Percentiles rank a stretch among this genome's conserved stretches.
These are phyloP conservation scores for Kodamaea plutei DNA, from an alignment of 1,139 yeast genomes.

Conservation along the genomic window DNA sequence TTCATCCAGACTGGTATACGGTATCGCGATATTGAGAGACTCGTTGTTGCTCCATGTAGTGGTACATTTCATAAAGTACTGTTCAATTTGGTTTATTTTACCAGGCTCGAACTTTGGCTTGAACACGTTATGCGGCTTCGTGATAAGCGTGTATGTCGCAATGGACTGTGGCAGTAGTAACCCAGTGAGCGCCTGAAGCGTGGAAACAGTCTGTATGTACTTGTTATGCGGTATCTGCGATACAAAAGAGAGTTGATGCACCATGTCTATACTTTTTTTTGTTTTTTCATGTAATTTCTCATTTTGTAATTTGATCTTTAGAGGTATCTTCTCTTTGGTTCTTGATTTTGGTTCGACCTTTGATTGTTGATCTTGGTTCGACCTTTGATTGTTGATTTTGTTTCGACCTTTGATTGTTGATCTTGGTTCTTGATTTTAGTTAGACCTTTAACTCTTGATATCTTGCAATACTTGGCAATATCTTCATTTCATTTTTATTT, in stretches of 20 bases:
- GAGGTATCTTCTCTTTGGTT: too few species aligned
- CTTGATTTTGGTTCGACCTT: too few species aligned
- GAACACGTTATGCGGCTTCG: conserved; percentile 42
- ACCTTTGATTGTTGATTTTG: too few species aligned
- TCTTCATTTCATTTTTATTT: too few species aligned
- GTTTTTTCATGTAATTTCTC: too few species aligned
- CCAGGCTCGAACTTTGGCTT: conserved; percentile 49
- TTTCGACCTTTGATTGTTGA: too few species aligned
- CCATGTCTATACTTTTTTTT: conserved; percentile 30
- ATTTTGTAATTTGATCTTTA: too few species aligned
- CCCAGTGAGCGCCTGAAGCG: conserved; percentile 46
- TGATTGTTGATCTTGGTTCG: too few species aligned
- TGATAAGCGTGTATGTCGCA: conserved; percentile 41
- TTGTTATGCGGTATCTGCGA: conserved; percentile 39
- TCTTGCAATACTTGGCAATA: too few species aligned
- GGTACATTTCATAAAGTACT: conserved; percentile 42
- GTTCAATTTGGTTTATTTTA: conserved; percentile 48
- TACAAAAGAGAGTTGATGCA: conserved; percentile 42
- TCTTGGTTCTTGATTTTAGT: too few species aligned
- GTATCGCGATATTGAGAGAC: conserved; percentile 24
- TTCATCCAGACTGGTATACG: conserved; percentile 20
- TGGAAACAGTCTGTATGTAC: conserved; percentile 40
- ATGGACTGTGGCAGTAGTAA: conserved; percentile 35
- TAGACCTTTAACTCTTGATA: too few species aligned
- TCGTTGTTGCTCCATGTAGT: conserved; percentile 36